phyloP scores from a whole-genome alignment of 192 early-diverging fungal genomes.

The Glomus cerebriforme region DNA sequence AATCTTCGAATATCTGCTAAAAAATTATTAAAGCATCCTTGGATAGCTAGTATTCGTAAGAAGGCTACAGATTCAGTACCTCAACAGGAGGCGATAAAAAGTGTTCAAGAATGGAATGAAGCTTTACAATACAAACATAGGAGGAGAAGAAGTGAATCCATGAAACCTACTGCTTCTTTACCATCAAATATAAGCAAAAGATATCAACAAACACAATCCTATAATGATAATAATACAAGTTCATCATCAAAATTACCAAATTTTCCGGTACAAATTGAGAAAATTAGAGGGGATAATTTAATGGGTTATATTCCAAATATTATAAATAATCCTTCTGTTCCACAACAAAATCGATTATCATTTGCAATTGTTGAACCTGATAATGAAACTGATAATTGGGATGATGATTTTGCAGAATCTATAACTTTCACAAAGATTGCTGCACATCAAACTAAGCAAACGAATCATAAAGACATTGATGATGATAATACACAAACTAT shows the following conservation, averaged over 20 bases:
- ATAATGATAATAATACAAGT: neutral
- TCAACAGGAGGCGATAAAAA: constrained; percentile 39
- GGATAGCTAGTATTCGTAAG: constrained; percentile 52
- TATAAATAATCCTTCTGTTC: neutral
- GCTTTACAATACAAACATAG: constrained; percentile 31
- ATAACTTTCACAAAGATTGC: constrained; percentile 36
- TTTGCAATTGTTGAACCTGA: constrained; percentile 33
- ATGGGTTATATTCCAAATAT: neutral
- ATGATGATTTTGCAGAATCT: constrained; percentile 46
- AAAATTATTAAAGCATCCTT: constrained; percentile 70
- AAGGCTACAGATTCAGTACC: constrained; percentile 37
- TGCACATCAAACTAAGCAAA: constrained; percentile 34
- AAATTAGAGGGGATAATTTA: neutral
- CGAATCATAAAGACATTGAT: constrained; percentile 36
- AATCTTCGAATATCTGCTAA: constrained; percentile 65
- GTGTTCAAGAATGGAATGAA: constrained; percentile 46
- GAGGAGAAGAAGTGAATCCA: constrained; percentile 2
- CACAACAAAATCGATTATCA: constrained; percentile 10
- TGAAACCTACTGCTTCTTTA: neutral
- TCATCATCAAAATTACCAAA: constrained; percentile 21
- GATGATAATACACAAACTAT: neutral
- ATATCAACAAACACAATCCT: constrained; percentile 17
- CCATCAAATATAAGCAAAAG: neutral
- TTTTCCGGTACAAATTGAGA: neutral
- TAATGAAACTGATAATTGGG: constrained; percentile 39